Percentiles rank a stretch among this genome's conserved stretches.
Conservation (phyloP, 495 filamentous ascomycete species). For the Xylaria castorea region DNA sequence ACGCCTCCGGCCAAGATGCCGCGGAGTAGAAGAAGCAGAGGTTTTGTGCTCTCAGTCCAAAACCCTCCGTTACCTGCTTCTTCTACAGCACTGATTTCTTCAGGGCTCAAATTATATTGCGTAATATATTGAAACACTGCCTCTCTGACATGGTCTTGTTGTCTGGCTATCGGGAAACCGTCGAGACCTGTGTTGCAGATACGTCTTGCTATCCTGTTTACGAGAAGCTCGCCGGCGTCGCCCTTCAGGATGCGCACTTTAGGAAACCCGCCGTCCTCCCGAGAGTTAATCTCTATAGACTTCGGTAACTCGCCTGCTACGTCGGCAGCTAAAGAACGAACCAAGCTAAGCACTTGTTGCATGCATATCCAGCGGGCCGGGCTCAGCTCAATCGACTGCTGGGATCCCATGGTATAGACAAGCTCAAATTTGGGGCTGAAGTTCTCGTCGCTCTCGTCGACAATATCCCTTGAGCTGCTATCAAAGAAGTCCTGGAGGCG, state of each 20-base stretch:
- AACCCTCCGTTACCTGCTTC: slow-evolving; percentile 34
- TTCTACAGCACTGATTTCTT: slow-evolving; percentile 48
- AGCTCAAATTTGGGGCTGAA: slow-evolving; percentile 66
- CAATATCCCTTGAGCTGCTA: slow-evolving; percentile 55
- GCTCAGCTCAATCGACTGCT: slow-evolving; percentile 60
- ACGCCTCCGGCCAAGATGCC: slow-evolving; percentile 67
- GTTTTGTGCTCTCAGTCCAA: slow-evolving; percentile 43
- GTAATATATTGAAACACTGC: slow-evolving; percentile 55
- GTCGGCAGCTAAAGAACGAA: slow-evolving; percentile 41
- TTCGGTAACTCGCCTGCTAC: slow-evolving; percentile 36
- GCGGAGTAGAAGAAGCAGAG: slow-evolving; percentile 61
- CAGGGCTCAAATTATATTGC: slow-evolving; percentile 33
- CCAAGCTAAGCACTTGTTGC: slow-evolving; percentile 59
- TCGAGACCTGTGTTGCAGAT: slow-evolving; percentile 49
- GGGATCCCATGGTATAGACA: slow-evolving; percentile 71
- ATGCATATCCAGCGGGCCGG: slow-evolving; percentile 66
- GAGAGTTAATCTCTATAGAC: slow-evolving; percentile 48
- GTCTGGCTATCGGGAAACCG: slow-evolving; percentile 52
- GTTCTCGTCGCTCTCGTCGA: slow-evolving; percentile 74
- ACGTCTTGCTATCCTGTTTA: slow-evolving; percentile 39
- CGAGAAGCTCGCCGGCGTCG: slow-evolving; percentile 42
- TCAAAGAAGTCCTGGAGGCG: slow-evolving; percentile 52
- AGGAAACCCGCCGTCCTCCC: slow-evolving; percentile 48
- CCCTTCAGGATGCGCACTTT: slow-evolving; percentile 50
- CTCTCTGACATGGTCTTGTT: slow-evolving; percentile 41